Percentiles rank a stretch among this genome's conserved stretches.
These are phyloP conservation scores for Aspergillus bertholletiae DNA, from an alignment of 495 filamentous ascomycete genomes.

Conservation along the genomic window DNA sequence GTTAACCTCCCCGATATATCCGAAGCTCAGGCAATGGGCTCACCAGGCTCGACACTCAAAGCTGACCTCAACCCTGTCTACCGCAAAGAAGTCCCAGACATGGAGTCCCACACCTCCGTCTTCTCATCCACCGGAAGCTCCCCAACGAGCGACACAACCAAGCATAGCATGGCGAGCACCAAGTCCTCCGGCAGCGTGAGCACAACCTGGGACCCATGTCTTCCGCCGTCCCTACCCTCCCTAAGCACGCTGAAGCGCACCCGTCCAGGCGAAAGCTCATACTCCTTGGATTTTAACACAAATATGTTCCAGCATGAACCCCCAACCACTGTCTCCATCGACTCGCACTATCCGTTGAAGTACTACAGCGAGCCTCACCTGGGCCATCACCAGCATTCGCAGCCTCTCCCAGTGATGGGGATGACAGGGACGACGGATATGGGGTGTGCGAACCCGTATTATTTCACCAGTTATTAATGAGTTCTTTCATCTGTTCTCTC, in stretches of 20 bases:
- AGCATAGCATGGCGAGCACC: neutral
- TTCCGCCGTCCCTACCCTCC: constrained; percentile 8
- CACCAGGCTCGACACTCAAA: constrained; percentile 8
- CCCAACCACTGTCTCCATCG: constrained; percentile 11
- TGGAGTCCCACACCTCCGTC: constrained; percentile 22
- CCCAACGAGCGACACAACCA: constrained; percentile 1
- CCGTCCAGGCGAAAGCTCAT: constrained; percentile 16
- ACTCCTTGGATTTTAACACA: constrained; percentile 15
- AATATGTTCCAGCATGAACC: constrained; percentile 14
- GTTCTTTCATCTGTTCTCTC: no score
- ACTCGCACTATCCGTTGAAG: constrained; percentile 18
- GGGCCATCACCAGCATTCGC: constrained; percentile 1
- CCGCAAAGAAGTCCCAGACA: constrained; percentile 15
- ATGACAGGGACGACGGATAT: constrained; percentile 6
- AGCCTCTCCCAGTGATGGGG: constrained; percentile 7
- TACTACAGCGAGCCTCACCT: constrained; percentile 19
- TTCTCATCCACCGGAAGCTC: constrained; percentile 16
- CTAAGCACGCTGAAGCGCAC: constrained; percentile 15
- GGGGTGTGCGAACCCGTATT: constrained; percentile 25
- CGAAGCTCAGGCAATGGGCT: constrained; percentile 12
- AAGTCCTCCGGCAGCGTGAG: constrained; percentile 11
- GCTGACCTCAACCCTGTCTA: constrained; percentile 11
- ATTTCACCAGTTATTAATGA: no score
- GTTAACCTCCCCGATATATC: constrained; percentile 30
- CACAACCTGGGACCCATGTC: constrained; percentile 5